phyloP scores from a whole-genome alignment of 2,329 filamentous ascomycete species.

The Sporothrix euskadiensis region DNA sequence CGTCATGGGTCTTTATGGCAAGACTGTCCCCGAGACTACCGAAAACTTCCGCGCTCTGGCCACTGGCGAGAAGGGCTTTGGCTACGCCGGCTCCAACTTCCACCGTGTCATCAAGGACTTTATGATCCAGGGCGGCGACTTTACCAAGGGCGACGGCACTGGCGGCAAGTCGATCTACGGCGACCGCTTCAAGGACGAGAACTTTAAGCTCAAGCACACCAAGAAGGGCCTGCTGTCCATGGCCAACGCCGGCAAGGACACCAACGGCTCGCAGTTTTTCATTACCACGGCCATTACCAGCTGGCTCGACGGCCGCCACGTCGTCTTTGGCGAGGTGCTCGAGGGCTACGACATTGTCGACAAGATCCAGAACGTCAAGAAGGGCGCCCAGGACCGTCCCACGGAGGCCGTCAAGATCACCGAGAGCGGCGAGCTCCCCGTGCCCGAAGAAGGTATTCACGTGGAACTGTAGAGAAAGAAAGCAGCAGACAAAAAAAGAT shows the following conservation, averaged over 20 bases:
- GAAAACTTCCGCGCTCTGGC: slow-evolving; percentile 78
- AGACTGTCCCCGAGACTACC: slow-evolving; percentile 75
- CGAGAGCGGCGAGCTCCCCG: slow-evolving; percentile 81
- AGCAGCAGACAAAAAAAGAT: not conserved
- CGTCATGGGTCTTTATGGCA: slow-evolving; percentile 82
- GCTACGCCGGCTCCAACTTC: slow-evolving; percentile 79
- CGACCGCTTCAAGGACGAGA: slow-evolving; percentile 81
- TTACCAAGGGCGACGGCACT: slow-evolving; percentile 78
- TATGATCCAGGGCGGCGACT: slow-evolving; percentile 91
- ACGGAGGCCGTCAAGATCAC: slow-evolving; percentile 69
- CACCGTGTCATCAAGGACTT: slow-evolving; percentile 89
- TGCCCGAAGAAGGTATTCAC: slow-evolving; percentile 90
- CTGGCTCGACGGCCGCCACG: slow-evolving; percentile 82
- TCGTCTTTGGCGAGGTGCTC: slow-evolving; percentile 85
- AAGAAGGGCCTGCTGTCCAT: slow-evolving; percentile 82
- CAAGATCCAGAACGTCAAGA: slow-evolving; percentile 73
- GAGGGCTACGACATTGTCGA: slow-evolving; percentile 81
- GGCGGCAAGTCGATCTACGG: slow-evolving; percentile 90
- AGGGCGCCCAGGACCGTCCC: slow-evolving; percentile 68
- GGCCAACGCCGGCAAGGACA: slow-evolving; percentile 83
- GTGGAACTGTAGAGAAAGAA: slow-evolving; percentile 67
- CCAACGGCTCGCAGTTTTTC: slow-evolving; percentile 89
- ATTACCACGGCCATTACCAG: slow-evolving; percentile 81
- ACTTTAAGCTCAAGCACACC: slow-evolving; percentile 93
- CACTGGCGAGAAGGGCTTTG: slow-evolving; percentile 83